Evolutionary conservation across 345 rosid genomes (phyloP), one percentile per base, ranked within the genome.

Genomic region (Turritis glabra): DNA sequence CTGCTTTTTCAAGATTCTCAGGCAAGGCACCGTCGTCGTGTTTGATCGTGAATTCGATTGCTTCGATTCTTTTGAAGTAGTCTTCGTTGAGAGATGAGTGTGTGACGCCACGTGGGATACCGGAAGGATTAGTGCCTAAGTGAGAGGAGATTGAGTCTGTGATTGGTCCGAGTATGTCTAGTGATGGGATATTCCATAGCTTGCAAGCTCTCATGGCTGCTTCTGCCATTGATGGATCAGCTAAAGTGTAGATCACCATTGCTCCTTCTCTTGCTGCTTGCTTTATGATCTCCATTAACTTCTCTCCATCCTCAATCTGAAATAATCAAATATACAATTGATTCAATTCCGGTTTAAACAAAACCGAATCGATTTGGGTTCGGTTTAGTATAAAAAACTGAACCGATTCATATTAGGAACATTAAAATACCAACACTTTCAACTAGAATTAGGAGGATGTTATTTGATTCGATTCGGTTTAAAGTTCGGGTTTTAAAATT

Each of bases 201-300:
- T 77, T 79, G 77, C 95, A 88, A 71, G 96, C 95, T 69, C 86
- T 75, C 64, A 63, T 81, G 14, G 91, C 90, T 43, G 96, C 77
- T 72, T 87, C 90, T 1, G 90, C 92, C 88, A 88, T 82, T 26
- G 86, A 83, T 70, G 95, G 85, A 81, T 88, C 97, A 15, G 96
- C 95, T 73, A 90, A 76, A 4, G 93, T 88, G 84, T 86, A 91
- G 17, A 85, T 85, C 22, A 88, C 60, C 83, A 91, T 77, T 27
- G 93, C 97, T 47, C 89, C 90, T 82, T 88, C 97, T 74, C 77
- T 91, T 29, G 92, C 96, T 1, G 97, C 97, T 85, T 94, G 97
- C 79, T 86, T 87, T 68, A 89, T 60, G 35, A 94, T 81, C 81
- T 83, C 88, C 87, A 90, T 84, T 70, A 91, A 76, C 53, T 41